A percentile compares a stretch with the other conserved stretches of the same genome.
Conservation (phyloP, 1,284 basidiomycete genomes). For the Ustilago shanxiensis region DNA sequence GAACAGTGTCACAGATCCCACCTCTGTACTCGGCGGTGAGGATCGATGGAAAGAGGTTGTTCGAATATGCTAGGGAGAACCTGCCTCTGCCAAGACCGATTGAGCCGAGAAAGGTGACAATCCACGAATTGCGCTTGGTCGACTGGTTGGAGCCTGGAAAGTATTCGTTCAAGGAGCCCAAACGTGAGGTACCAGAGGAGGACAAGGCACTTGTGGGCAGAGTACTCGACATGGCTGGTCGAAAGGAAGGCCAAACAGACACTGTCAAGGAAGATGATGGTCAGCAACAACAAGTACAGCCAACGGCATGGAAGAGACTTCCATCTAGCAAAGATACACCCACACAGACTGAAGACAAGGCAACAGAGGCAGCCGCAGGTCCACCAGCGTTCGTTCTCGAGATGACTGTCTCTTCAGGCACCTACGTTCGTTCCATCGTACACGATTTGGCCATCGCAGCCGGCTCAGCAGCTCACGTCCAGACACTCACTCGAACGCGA, state of each 20-base stretch:
- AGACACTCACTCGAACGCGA: constrained; percentile 61
- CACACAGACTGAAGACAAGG: constrained; percentile 9
- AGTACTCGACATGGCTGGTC: constrained; percentile 59
- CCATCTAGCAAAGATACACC: constrained; percentile 16
- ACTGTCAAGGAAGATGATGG: constrained; percentile 40
- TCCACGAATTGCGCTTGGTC: constrained; percentile 81
- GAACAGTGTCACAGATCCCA: constrained; percentile 82
- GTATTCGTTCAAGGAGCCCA: constrained; percentile 60
- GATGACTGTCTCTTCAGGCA: constrained; percentile 69
- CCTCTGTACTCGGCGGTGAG: constrained; percentile 89
- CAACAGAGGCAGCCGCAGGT: constrained; percentile 12
- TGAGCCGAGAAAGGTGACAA: constrained; percentile 84
- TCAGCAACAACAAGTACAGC: constrained; percentile 8
- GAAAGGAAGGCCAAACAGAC: constrained; percentile 38
- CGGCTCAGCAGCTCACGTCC: constrained; percentile 67
- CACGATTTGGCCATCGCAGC: constrained; percentile 64
- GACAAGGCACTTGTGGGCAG: constrained; percentile 60
- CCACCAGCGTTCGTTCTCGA: constrained; percentile 61
- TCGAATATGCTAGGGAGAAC: constrained; percentile 93
- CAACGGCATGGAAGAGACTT: constrained; percentile 13
- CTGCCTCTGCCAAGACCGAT: constrained; percentile 93
- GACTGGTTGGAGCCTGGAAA: constrained; percentile 61
- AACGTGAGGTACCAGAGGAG: constrained; percentile 56
- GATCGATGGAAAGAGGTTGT: constrained; percentile 95
- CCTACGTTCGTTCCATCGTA: constrained; percentile 68